Percentiles rank a stretch among this genome's conserved stretches.
These are phyloP conservation scores for Hypocreales sp. DNA, from an alignment of 2,329 filamentous ascomycete species.

Conservation along the genomic window DNA sequence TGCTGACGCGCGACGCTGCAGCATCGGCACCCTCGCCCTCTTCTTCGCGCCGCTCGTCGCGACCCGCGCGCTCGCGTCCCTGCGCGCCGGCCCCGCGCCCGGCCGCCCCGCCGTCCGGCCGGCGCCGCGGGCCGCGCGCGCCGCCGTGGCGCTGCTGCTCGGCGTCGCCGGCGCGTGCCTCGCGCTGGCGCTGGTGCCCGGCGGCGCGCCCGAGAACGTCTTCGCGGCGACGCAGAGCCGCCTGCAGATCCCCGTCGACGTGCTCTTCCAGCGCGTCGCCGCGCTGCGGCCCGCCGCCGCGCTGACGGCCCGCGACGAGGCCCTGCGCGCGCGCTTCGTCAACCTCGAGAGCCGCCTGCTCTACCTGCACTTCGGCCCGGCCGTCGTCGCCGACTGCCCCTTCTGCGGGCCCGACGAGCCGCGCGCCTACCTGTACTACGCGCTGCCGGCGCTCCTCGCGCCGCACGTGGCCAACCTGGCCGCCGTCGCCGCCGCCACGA, in stretches of 20 bases:
- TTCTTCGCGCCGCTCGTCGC: slow-evolving; percentile 59
- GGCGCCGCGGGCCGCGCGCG: slow-evolving; percentile 33
- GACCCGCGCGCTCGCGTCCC: slow-evolving; percentile 42
- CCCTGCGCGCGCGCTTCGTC: slow-evolving; percentile 52
- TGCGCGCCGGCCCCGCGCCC: slow-evolving; percentile 25
- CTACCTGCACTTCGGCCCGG: slow-evolving; percentile 72
- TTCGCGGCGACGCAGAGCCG: slow-evolving; percentile 66
- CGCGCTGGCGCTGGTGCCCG: slow-evolving; percentile 48
- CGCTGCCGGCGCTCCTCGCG: slow-evolving; percentile 53
- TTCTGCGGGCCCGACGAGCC: slow-evolving; percentile 66
- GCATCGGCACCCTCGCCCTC: slow-evolving; percentile 38
- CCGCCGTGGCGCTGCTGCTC: slow-evolving; percentile 46
- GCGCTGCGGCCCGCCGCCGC: slow-evolving; percentile 29
- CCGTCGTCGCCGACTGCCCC: slow-evolving; percentile 56
- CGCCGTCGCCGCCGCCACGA: slow-evolving; percentile 59
- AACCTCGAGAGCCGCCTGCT: slow-evolving; percentile 59
- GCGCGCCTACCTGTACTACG: slow-evolving; percentile 63
- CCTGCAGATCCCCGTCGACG: slow-evolving; percentile 70
- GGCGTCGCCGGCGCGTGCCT: slow-evolving; percentile 27
- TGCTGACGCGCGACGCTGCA: too few species aligned
- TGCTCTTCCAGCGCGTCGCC: slow-evolving; percentile 65
- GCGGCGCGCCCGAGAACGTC: slow-evolving; percentile 63
- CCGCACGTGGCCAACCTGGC: slow-evolving; percentile 72
- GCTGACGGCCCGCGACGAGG: slow-evolving; percentile 44
- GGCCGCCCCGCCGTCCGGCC: slow-evolving; percentile 36